These are phyloP conservation scores for Pseudogymnoascus sp. DNA, from an alignment of 2,329 filamentous ascomycete species.

Conservation along the genomic window DNA sequence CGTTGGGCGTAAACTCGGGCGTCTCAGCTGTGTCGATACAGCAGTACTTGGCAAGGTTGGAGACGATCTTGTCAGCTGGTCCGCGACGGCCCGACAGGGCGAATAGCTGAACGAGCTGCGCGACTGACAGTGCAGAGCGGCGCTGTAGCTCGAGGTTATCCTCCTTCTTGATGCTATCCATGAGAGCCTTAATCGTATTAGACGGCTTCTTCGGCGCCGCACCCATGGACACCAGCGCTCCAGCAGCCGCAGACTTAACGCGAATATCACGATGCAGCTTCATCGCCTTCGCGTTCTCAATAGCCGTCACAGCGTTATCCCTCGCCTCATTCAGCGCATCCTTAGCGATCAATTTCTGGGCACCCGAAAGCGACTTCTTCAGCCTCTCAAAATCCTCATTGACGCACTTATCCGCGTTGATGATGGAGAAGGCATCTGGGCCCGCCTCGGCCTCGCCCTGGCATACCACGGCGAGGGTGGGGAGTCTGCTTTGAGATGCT, in stretches of 20 bases:
- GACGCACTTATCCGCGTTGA: constrained; percentile 82
- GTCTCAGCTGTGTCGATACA: constrained; percentile 98
- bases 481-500: constrained; percentile 67
- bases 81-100: constrained; percentile 71
- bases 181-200: constrained; percentile 88
- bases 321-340: constrained; percentile 75
- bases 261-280: constrained; percentile 81
- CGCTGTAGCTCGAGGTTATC: constrained; percentile 84
- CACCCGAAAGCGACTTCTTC: constrained; percentile 81
- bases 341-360: constrained; percentile 76
- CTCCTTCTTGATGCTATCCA: constrained; percentile 96
- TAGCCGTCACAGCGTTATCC: constrained; percentile 60
- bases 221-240: constrained; percentile 80
- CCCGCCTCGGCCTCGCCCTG: constrained; percentile 90
- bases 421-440: constrained; percentile 83
- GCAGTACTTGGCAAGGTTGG: constrained; percentile 93
- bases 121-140: constrained; percentile 79
- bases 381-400: constrained; percentile 79
- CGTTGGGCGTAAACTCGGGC: constrained; percentile 85
- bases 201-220: constrained; percentile 89
- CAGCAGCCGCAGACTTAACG: constrained; percentile 79
- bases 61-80: constrained; percentile 91
- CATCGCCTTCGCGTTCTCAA: constrained; percentile 70
- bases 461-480: constrained; percentile 79
- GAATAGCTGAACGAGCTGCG: constrained; percentile 78